Evolutionary conservation across 495 filamentous ascomycete species (phyloP), one percentile per base, ranked within the genome.

Genomic region (Darksidea phi): DNA sequence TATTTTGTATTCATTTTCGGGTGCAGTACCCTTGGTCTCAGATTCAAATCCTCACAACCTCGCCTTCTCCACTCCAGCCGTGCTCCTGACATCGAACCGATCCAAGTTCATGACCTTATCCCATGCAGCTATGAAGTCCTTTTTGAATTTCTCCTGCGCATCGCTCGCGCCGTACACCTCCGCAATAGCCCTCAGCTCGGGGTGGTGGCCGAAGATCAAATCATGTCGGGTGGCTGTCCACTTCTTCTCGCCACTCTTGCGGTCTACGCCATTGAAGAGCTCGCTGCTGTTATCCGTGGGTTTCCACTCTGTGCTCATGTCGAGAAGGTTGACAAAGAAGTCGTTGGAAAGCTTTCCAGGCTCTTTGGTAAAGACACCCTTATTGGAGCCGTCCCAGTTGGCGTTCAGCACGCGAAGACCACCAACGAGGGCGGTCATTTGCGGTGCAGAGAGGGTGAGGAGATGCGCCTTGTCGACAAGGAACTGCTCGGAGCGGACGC

Each of bases 281-380:
- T 87, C 85, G 49, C 71, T 67, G 66, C 74, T 65, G 49, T 57
- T 66, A 48, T 73, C 74, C 12, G 68, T 70, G 15, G 81, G 58
- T 77, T 84, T 84, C 86, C 86, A 88, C 23, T 68, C 75, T 1
- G 83, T 87, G 76, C 69, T 74, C 70, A 79, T 79, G 69, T 89
- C 86, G 11, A 89, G 77, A 24, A 89, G 78, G 76, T 88, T 88
- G 70, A 85, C 80, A 69, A 89, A 89, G 79, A 86, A 89, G 75
- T 89, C 86, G 70, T 86, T 87, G 72, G 83, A 86, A 59, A 89
- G 80, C 69, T 81, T 72, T 51, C 86, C 86, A 0, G 86, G 84
- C 17, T 73, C 75, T 59, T 76, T 72, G 56, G 86, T 89, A 67
- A 89, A 76, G 15, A 88, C 81, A 45, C 86, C 86, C 56, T 79